phyloP scores from a whole-genome alignment of 768 basidiomycete genomes.

The Xanthoconium purpureum region DNA sequence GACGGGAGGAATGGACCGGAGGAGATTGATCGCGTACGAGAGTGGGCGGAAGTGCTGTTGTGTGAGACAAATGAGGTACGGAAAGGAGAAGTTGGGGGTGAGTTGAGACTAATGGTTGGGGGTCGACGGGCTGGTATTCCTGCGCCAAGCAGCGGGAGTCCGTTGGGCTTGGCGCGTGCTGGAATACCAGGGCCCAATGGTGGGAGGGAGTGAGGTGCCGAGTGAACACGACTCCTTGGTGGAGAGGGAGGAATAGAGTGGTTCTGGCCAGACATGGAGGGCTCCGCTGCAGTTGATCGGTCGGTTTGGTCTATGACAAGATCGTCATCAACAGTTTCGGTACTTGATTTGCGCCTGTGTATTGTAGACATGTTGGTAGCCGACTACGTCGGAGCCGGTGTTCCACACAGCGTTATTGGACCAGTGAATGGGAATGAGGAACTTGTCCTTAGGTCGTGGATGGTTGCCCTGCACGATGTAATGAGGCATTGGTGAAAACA shows the following conservation, averaged over 20 bases:
- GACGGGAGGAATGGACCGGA: conserved; percentile 28
- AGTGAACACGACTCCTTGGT: conserved; percentile 26
- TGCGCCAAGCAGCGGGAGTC: conserved; percentile 22
- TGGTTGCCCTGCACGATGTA: neutral
- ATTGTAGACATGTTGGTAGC: conserved; percentile 15
- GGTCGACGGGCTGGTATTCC: conserved; percentile 29
- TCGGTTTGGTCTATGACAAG: conserved; percentile 8
- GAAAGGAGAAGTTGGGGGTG: conserved; percentile 34
- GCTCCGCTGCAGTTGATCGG: neutral
- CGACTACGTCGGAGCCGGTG: neutral
- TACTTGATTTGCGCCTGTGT: conserved; percentile 47
- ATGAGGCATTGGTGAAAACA: neutral
- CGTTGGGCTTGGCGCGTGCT: conserved; percentile 15
- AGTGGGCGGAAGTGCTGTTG: conserved; percentile 13
- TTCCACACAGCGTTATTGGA: neutral
- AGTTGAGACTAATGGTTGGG: conserved; percentile 19
- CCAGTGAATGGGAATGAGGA: neutral
- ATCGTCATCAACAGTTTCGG: conserved; percentile 36
- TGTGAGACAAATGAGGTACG: conserved; percentile 22
- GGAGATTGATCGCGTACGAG: conserved; percentile 34
- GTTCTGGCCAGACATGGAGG: conserved; percentile 3
- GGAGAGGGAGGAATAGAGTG: conserved; percentile 17
- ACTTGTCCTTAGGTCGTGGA: neutral
- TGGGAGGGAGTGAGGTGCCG: conserved; percentile 20
- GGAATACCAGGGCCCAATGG: conserved; percentile 23